phyloP scores from a whole-genome alignment of 441 rosid genomes.

The Pelargonium cotyledonis region DNA sequence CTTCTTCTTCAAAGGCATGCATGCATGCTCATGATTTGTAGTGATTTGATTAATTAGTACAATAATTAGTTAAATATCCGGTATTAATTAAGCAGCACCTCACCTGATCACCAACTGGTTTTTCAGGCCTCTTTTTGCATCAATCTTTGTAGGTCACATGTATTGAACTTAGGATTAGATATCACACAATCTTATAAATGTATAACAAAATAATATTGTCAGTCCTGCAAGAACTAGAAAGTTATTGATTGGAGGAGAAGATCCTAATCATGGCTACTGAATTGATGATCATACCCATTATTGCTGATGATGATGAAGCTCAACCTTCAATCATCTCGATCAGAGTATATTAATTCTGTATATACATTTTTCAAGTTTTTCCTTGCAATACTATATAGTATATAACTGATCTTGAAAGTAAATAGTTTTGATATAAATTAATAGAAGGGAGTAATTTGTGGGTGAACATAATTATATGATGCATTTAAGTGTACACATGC shows the following conservation, averaged over 20 bases:
- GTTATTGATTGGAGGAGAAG: conserved; percentile 7
- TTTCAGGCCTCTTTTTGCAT: not conserved
- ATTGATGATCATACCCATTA: conserved; percentile 16
- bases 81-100: not conserved
- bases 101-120: not conserved
- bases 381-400: too few relatives aligned
- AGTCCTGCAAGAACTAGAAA: conserved; percentile 8
- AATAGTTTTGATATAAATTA: too few relatives aligned
- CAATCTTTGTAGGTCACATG: conserved; percentile 5
- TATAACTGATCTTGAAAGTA: too few relatives aligned
- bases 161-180: conserved; percentile 5
- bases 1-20: conserved; percentile 12
- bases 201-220: not conserved
- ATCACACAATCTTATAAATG: not conserved
- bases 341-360: not conserved
- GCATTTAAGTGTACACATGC: too few relatives aligned
- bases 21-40: conserved; percentile 18
- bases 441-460: too few relatives aligned
- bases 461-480: too few relatives aligned
- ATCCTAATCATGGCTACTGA: conserved; percentile 19
- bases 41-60: conserved; percentile 14
- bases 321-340: conserved; percentile 2
- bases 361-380: too few relatives aligned
- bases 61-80: conserved; percentile 7
- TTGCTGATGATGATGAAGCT: conserved; percentile 12